Evolutionary conservation across 345 rosid genomes (phyloP).

Genomic region (Psidium friedrichsthalianum): DNA sequence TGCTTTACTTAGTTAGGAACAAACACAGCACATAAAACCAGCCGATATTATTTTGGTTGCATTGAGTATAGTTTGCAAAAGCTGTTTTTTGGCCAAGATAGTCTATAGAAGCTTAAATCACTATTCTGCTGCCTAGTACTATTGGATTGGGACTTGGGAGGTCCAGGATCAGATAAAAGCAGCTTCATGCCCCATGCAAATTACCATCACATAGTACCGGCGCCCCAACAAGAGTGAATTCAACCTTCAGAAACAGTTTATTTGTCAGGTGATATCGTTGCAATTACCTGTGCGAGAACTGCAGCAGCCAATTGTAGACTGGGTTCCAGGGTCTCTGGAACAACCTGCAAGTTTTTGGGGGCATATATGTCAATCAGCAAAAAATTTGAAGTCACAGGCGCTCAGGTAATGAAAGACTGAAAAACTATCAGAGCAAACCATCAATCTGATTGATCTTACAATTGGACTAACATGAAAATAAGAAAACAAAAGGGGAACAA

Average conservation of each 20-base stretch:
- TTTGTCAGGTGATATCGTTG: background rate
- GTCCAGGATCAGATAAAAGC: background rate
- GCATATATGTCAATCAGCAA: background rate
- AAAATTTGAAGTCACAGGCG: background rate
- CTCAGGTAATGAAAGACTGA: background rate
- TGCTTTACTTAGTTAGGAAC: background rate
- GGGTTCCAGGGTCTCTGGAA: constrained; percentile 98
- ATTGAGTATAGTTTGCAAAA: background rate
- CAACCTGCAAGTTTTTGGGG: constrained; percentile 46
- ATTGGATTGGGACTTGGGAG: background rate
- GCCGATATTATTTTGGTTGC: background rate
- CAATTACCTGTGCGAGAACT: constrained; percentile 87
- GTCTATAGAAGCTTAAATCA: background rate
- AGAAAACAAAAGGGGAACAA: background rate
- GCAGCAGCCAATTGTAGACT: constrained; percentile 98
- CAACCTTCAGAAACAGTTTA: background rate
- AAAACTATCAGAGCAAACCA: background rate
- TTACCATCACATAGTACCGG: background rate
- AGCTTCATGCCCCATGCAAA: background rate
- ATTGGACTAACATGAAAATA: background rate
- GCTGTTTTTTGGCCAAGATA: background rate
- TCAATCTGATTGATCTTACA: background rate
- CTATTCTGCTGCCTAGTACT: background rate
- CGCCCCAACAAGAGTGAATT: background rate
- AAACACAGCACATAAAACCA: background rate